phyloP scores from a whole-genome alignment of 78 protist species.

The Dictyostelium citrinum region DNA sequence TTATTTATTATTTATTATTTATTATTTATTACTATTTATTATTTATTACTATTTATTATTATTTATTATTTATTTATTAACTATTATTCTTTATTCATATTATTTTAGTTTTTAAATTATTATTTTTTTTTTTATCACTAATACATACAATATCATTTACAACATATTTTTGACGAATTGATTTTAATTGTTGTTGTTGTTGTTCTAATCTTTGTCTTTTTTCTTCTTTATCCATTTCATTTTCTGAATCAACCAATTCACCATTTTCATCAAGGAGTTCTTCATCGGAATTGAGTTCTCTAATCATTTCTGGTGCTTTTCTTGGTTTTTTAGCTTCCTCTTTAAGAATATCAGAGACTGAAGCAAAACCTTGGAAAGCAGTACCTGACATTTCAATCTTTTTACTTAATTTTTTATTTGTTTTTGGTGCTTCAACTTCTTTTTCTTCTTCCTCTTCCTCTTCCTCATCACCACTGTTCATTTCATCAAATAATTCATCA shows the following conservation, averaged over 20 bases:
- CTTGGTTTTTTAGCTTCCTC: constrained; percentile 14
- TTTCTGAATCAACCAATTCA: constrained; percentile 20
- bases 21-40: not conserved
- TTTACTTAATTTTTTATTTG: constrained; percentile 37
- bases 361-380: constrained; percentile 63
- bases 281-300: constrained; percentile 12
- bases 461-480: constrained; percentile 26
- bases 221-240: constrained; percentile 26
- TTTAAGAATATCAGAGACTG: constrained; percentile 19
- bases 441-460: constrained; percentile 46
- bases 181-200: not conserved
- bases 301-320: constrained; percentile 8
- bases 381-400: constrained; percentile 1
- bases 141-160: constrained; percentile 38
- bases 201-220: not conserved
- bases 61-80: not conserved
- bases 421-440: constrained; percentile 11
- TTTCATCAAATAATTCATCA: not conserved
- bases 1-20: not conserved
- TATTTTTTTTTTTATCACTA: not conserved
- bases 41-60: not conserved
- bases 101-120: not conserved
- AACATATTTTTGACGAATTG: constrained; percentile 1
- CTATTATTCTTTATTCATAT: not conserved
- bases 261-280: constrained; percentile 14